A percentile compares a stretch with the other conserved stretches of the same genome.
phyloP scores from a whole-genome alignment of 2,329 filamentous ascomycete genomes.

The Fusarium chuoi region DNA sequence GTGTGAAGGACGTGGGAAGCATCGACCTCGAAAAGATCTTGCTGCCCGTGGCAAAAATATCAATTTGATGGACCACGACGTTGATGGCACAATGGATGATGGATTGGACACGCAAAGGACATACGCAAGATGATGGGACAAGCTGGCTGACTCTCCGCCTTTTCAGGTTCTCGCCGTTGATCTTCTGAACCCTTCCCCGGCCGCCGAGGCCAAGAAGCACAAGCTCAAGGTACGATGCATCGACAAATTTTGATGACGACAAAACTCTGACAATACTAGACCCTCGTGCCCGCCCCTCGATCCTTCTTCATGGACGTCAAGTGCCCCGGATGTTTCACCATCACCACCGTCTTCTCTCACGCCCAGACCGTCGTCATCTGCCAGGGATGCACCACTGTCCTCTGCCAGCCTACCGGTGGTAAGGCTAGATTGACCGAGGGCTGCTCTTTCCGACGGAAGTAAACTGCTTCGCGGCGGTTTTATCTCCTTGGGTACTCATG shows the following conservation, averaged over 20 bases:
- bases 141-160: slow-evolving; percentile 58
- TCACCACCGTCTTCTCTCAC: slow-evolving; percentile 99
- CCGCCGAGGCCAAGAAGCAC: slow-evolving; percentile 99
- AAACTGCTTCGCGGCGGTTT: slow-evolving; percentile 68
- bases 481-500: slow-evolving; percentile 60
- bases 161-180: slow-evolving; percentile 98
- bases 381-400: slow-evolving; percentile 98
- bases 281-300: slow-evolving; percentile 92
- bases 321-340: slow-evolving; percentile 99
- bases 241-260: slow-evolving; percentile 24
- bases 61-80: slow-evolving; percentile 30
- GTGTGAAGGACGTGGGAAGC: slow-evolving; percentile 34
- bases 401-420: slow-evolving; percentile 99
- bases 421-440: slow-evolving; percentile 99
- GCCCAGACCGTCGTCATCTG: slow-evolving; percentile 99
- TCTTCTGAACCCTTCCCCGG: slow-evolving; percentile 98
- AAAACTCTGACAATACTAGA: slow-evolving; percentile 62
- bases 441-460: slow-evolving; percentile 99
- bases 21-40: slow-evolving; percentile 14
- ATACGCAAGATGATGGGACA: slow-evolving; percentile 33
- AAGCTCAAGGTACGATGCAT: slow-evolving; percentile 91
- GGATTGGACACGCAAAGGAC: slow-evolving; percentile 23
- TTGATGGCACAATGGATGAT: slow-evolving; percentile 12
- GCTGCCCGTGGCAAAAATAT: slow-evolving; percentile 30
- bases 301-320: slow-evolving; percentile 99